A percentile compares a stretch with the other conserved stretches of the same genome.
These are phyloP conservation scores for Cinnamomum micranthum DNA, from an alignment of 164 flowering plant genomes.

Conservation along the genomic window DNA sequence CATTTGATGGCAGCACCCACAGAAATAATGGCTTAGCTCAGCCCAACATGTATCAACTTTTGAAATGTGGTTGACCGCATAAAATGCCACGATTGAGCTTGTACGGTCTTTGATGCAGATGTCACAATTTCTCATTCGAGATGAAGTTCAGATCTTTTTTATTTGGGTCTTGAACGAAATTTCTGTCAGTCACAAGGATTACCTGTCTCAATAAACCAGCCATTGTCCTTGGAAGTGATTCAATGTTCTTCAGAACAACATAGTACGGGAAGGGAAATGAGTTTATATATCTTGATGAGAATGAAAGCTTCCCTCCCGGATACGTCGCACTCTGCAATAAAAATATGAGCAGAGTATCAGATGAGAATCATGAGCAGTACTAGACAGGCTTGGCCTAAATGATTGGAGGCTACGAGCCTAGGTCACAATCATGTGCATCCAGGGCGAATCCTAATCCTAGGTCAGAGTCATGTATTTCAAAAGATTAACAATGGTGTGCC, in stretches of 20 bases:
- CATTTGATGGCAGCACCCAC: no score
- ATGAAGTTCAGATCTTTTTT: not conserved
- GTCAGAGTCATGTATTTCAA: not conserved
- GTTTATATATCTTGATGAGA: conserved; percentile 58
- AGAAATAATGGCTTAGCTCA: not conserved
- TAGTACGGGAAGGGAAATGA: conserved; percentile 95
- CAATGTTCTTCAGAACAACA: conserved; percentile 67
- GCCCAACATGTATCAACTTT: not conserved
- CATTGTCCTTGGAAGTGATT: conserved; percentile 83
- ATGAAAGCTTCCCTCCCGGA: conserved; percentile 14
- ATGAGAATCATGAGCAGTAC: not conserved
- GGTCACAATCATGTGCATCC: not conserved
- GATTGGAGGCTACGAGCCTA: not conserved
- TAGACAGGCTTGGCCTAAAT: not conserved
- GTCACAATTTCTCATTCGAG: no score
- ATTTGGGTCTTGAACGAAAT: not conserved
- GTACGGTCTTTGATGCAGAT: no score
- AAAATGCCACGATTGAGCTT: not conserved
- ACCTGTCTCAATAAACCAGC: conserved; percentile 89
- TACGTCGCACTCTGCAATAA: conserved; percentile 18
- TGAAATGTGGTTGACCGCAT: not conserved
- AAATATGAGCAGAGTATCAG: not conserved
- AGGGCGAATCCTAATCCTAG: not conserved
- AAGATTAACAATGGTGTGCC: not conserved
- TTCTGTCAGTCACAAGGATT: conserved; percentile 6